phyloP scores from a whole-genome alignment of 2,329 filamentous ascomycete genomes.

The Sordariomycetes sp. region DNA sequence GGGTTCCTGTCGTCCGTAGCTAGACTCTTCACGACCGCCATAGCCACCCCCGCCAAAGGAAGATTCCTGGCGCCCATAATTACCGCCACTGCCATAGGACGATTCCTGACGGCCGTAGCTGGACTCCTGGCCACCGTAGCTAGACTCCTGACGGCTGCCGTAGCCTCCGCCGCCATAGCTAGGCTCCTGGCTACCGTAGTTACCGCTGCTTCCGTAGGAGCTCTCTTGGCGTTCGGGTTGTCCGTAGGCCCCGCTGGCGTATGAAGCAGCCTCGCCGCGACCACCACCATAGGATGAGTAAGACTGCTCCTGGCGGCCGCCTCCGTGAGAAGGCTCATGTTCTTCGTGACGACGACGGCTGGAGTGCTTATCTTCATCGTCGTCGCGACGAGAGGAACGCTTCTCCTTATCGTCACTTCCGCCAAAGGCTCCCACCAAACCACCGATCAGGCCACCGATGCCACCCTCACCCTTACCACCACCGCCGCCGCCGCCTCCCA shows the following conservation, averaged over 20 bases:
- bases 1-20: slow-evolving; percentile 2
- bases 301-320: slow-evolving; percentile 14
- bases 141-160: slow-evolving; percentile 10
- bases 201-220: slow-evolving; percentile 11
- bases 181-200: slow-evolving; percentile 12
- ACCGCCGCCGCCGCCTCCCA: slow-evolving; percentile 11
- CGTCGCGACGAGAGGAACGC: slow-evolving; percentile 34
- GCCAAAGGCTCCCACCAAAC: slow-evolving; percentile 43
- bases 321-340: slow-evolving; percentile 16
- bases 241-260: slow-evolving; percentile 5
- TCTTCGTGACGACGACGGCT: slow-evolving; percentile 51
- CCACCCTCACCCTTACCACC: slow-evolving; percentile 48
- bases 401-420: slow-evolving; percentile 45
- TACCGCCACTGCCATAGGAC: slow-evolving; percentile 1
- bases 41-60: slow-evolving; percentile 7
- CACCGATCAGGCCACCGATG: slow-evolving; percentile 59
- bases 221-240: slow-evolving; percentile 8
- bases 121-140: slow-evolving; percentile 8
- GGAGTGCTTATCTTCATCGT: slow-evolving; percentile 48
- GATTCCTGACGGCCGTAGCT: slow-evolving; percentile 3
- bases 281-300: slow-evolving; percentile 9
- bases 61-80: slow-evolving; percentile 3
- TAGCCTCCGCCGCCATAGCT: slow-evolving; percentile 15
- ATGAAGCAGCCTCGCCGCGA: slow-evolving; percentile 6
- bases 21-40: slow-evolving; percentile 8